phyloP scores from a whole-genome alignment of 352 stramenopile genomes.

The Sclerospora graminicola region DNA sequence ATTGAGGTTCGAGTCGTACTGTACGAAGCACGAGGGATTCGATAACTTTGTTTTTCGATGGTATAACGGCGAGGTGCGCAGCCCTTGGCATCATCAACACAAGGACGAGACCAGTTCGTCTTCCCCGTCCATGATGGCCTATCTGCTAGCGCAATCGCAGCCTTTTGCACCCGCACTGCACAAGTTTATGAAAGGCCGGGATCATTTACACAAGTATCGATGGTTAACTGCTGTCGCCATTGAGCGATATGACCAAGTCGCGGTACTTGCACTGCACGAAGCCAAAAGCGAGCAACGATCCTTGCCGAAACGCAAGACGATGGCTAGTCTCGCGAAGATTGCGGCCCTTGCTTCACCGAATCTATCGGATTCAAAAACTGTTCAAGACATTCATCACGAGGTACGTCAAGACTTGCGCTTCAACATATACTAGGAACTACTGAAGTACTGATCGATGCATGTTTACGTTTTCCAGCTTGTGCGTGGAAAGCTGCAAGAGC shows the following conservation, averaged over 20 bases:
- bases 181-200: conserved; percentile 51
- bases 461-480: conserved; percentile 27
- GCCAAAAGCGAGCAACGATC: conserved; percentile 36
- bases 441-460: conserved; percentile 6
- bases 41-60: conserved; percentile 61
- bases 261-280: conserved; percentile 46
- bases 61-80: conserved; percentile 61
- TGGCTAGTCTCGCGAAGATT: conserved; percentile 76
- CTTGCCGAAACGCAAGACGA: conserved; percentile 57
- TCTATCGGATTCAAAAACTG: conserved; percentile 21
- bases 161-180: conserved; percentile 48
- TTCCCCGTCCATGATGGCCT: conserved; percentile 35
- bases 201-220: conserved; percentile 37
- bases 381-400: conserved; percentile 56
- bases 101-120: conserved; percentile 5
- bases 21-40: conserved; percentile 42
- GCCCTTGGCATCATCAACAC: conserved; percentile 42
- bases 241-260: conserved; percentile 52
- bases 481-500: conserved; percentile 44
- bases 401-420: conserved; percentile 18
- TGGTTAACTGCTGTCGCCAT: conserved; percentile 63
- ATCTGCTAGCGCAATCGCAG: conserved; percentile 51
- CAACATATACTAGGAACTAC: neutral
- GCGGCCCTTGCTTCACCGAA: conserved; percentile 44
- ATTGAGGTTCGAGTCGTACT: conserved; percentile 61